Evolutionary conservation across 2,329 filamentous ascomycete species (phyloP), one percentile per base, ranked within the genome.

Genomic region (Amylocarpus encephaloides): DNA sequence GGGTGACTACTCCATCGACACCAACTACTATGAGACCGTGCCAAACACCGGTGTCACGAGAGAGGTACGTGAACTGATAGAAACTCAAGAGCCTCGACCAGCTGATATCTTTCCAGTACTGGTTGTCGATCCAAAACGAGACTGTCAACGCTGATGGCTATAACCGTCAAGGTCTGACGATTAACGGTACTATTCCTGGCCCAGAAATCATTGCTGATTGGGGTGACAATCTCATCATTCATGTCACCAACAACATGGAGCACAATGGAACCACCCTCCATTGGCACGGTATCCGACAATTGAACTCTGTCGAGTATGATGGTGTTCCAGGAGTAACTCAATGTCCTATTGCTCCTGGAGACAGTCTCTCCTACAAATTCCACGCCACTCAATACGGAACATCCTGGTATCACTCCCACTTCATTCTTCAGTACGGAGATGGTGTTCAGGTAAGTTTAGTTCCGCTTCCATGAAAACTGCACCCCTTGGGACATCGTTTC

Each of bases 311-410:
- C 22, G 62, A 73, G 40, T 65, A 68, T 56, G 62, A 64, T 38
- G 61, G 61, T 19, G 61, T 71, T 4, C 69, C 68, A 19, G 71
- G 74, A 26, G 62, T 79, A 19, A 78, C 76, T 10, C 82, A 88
- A 64, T 89, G 85, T 55, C 83, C 85, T 1, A 80, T 87, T 51
- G 70, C 81, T 5, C 83, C 83, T 0, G 78, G 78, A 19, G 59
- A 69, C 13, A 65, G 61, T 6, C 63, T 66, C 49, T 72, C 67
- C 4, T 74, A 74, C 57, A 67, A 57, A n/a, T 65, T 63, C 35
- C 57, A 59, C 51, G 63, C 54, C 7, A 61, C 59, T 40, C 62
- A 65, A 49, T 64, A 66, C 32, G 63, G 64, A n/a, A 51, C 58
- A 6, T 51, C 61, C n/a, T 64, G 62, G 63, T 66, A 64, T 35